Base-by-base conservation (phyloP, 2,329 filamentous ascomycete species). In the Endoconidiophora polonica region DNA sequence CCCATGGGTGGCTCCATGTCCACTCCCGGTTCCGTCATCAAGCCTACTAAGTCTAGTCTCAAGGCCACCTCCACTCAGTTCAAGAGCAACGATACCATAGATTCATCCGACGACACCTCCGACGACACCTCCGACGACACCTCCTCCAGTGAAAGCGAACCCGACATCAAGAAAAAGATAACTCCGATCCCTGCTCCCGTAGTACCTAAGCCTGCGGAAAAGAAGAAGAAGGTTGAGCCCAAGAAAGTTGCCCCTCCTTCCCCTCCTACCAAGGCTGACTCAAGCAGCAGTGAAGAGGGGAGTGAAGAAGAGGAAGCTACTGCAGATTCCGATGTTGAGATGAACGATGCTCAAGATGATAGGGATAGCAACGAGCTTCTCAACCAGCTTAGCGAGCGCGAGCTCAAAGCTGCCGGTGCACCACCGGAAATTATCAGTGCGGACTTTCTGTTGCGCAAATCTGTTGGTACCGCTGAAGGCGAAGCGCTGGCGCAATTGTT, bases 401-500 rank as follows among this genome's bases (percentile, higher is more conserved):
- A 54, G 12, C 49, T 57, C 9, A 55, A 56, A 9, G 52, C 55
- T 10, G 57, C 52, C 26, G 48, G 52, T 24, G 52, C 52, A 20
- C 52, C 52, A 3, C 52, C 52, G 23, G 66, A 66, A 37, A 65
- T 73, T 33, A 63, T 74, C 36, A 65, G 65, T 10, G 74, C 70
- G 4, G 69, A 74, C 50, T 77, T 77, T 55, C 65, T 68, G 52
- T 62, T 77, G 46, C 71, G 72, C 50, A 73, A 73, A 55, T 68
- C 63, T 10, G 58, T 64, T 23, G 59, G 61, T 42, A 59, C 60
- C n/a, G 55, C 60, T 52, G 63, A 61, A 20, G 60, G 66, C 59
- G 62, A 70, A 57, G 65, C 74, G 58, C 63, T 76, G 53, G 61
- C 71, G 6, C 66, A 72, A 20, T 63, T 81, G 48, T 77, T 83